Percentiles rank a stretch among this genome's conserved stretches.
Conservation (phyloP, 1,284 basidiomycete genomes). For the Gastroboletus turbinatus region DNA sequence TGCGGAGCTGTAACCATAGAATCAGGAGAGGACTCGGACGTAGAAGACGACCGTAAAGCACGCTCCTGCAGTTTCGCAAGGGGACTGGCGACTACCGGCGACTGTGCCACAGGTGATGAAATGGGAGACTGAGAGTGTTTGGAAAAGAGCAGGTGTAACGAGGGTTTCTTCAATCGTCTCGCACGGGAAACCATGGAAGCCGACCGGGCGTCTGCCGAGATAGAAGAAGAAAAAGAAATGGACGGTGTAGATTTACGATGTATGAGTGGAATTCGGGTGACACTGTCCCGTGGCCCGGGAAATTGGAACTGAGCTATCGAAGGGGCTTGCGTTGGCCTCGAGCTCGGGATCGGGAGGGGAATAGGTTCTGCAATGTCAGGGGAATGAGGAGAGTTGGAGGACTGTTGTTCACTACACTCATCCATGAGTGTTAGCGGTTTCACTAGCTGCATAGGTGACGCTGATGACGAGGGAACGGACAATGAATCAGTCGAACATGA, state of each 20-base stretch:
- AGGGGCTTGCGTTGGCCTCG: constrained; percentile 12
- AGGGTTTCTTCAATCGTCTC: constrained; percentile 51
- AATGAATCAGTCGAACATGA: constrained; percentile 48
- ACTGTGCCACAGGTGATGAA: constrained; percentile 23
- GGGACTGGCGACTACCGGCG: constrained; percentile 7
- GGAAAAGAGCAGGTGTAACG: constrained; percentile 52
- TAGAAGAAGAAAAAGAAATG: constrained; percentile 36
- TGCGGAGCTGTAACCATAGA: constrained; percentile 37
- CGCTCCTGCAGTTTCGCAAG: constrained; percentile 9
- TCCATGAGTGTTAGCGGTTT: constrained; percentile 29
- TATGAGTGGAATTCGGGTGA: constrained; percentile 33
- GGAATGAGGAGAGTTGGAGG: constrained; percentile 23
- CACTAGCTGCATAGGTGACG: constrained; percentile 34
- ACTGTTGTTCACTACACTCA: constrained; percentile 21
- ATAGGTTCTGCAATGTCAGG: constrained; percentile 29
- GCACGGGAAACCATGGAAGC: constrained; percentile 34
- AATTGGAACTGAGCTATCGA: constrained; percentile 39
- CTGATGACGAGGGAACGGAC: constrained; percentile 44
- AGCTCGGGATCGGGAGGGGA: constrained; percentile 29
- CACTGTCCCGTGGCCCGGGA: constrained; percentile 37
- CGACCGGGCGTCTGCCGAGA: constrained; percentile 25
- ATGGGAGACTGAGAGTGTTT: constrained; percentile 46
- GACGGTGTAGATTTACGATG: constrained; percentile 41
- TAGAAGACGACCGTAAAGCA: constrained; percentile 19
- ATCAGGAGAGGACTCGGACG: constrained; percentile 33